Percentiles rank a stretch among this genome's conserved stretches.
phyloP scores from a whole-genome alignment of 805 yeast genomes.

The Lipomyces kockii region DNA sequence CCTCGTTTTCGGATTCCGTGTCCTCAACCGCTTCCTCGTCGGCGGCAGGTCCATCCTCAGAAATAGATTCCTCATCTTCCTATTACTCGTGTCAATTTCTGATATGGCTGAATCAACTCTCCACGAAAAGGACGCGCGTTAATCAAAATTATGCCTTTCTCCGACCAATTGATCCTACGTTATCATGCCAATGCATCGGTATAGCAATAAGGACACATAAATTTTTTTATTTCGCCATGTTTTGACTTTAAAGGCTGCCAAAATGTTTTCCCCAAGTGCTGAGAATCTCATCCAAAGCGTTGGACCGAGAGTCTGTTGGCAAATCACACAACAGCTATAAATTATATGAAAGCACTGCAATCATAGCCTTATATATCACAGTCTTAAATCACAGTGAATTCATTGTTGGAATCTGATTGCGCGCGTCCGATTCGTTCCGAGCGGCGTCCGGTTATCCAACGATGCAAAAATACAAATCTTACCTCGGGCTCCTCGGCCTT shows the following conservation, averaged over 20 bases:
- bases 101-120: background rate
- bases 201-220: background rate
- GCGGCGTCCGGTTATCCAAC: background rate
- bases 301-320: background rate
- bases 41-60: background rate
- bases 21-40: constrained; percentile 18
- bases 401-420: background rate
- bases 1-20: constrained; percentile 31
- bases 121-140: background rate
- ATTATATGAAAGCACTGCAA: background rate
- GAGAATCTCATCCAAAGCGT: too few species aligned
- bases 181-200: background rate
- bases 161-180: background rate
- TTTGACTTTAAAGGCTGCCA: background rate
- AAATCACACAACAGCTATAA: background rate
- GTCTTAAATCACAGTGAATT: background rate
- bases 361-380: background rate
- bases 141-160: background rate
- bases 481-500: constrained; percentile 38
- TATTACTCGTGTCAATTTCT: background rate
- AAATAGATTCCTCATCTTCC: background rate
- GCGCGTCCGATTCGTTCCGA: background rate
- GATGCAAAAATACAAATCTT: constrained; percentile 2
- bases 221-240: background rate
- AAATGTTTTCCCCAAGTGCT: too few species aligned